phyloP scores from a whole-genome alignment of 2,329 filamentous ascomycete genomes.

The Rutstroemia sp. region DNA sequence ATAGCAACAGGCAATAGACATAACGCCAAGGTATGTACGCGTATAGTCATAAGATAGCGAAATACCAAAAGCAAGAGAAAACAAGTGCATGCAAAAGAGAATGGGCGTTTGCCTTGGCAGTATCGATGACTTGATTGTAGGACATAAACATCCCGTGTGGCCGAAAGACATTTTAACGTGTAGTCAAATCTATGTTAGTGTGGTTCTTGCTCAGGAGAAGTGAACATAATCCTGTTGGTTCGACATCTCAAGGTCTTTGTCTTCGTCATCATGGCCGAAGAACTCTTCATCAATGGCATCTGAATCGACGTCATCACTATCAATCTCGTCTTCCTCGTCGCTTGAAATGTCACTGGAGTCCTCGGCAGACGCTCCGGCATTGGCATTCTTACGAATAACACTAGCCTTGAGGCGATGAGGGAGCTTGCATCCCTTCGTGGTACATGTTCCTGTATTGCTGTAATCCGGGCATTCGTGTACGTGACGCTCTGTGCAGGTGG shows the following conservation, averaged over 20 bases:
- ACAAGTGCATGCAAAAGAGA: neutral
- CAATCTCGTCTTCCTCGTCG: conserved; percentile 59
- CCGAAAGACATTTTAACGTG: neutral
- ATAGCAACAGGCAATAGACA: neutral
- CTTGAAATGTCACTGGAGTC: conserved; percentile 66
- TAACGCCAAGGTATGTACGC: neutral
- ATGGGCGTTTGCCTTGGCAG: no score
- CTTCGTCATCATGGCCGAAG: conserved; percentile 46
- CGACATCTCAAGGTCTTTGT: conserved; percentile 45
- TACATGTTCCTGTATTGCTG: conserved; percentile 82
- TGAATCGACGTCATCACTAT: conserved; percentile 74
- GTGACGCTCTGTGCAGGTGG: conserved; percentile 72
- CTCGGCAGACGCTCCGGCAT: conserved; percentile 35
- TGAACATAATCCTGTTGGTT: conserved; percentile 54
- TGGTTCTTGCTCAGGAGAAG: conserved; percentile 30
- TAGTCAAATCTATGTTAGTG: conserved; percentile 8
- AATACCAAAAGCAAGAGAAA: neutral
- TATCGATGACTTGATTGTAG: neutral
- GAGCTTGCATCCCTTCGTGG: conserved; percentile 72
- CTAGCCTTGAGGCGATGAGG: conserved; percentile 84
- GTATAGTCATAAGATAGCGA: neutral
- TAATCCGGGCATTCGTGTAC: conserved; percentile 93
- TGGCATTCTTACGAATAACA: conserved; percentile 59
- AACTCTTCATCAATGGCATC: conserved; percentile 62
- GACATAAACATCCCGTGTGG: neutral